Percentiles rank a stretch among this genome's conserved stretches.
phyloP scores from a whole-genome alignment of 2,329 filamentous ascomycete species.

The Arthrobotrys entomopaga region DNA sequence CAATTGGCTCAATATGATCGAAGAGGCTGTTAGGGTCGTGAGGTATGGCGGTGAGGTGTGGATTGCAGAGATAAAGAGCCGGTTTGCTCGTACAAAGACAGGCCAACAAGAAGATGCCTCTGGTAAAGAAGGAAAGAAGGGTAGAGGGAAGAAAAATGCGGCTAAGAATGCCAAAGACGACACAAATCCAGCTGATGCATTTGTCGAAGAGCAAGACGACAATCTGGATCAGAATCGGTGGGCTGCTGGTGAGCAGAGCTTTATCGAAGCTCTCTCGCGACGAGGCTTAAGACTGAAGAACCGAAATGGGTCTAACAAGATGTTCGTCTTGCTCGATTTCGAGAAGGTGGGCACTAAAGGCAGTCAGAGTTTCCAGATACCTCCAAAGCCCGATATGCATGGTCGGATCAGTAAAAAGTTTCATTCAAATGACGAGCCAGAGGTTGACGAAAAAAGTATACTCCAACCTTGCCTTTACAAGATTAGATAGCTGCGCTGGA shows the following conservation, averaged over 20 bases:
- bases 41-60: slow-evolving; percentile 95
- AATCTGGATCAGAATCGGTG: slow-evolving; percentile 72
- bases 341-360: slow-evolving; percentile 75
- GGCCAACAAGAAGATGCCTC: slow-evolving; percentile 67
- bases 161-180: slow-evolving; percentile 64
- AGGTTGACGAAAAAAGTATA: slow-evolving; percentile 69
- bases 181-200: slow-evolving; percentile 66
- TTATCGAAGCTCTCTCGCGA: slow-evolving; percentile 81
- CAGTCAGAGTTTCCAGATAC: slow-evolving; percentile 54
- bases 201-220: slow-evolving; percentile 76
- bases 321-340: slow-evolving; percentile 99
- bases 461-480: slow-evolving; percentile 98
- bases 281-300: slow-evolving; percentile 86
- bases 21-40: slow-evolving; percentile 91
- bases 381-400: slow-evolving; percentile 55
- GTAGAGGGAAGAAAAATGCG: slow-evolving; percentile 65
- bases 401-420: slow-evolving; percentile 67
- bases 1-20: slow-evolving; percentile 96
- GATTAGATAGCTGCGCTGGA: slow-evolving; percentile 69
- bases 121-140: slow-evolving; percentile 59
- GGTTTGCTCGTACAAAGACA: slow-evolving; percentile 72
- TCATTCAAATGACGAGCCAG: slow-evolving; percentile 69
- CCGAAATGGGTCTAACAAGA: slow-evolving; percentile 86
- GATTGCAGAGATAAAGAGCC: slow-evolving; percentile 95
- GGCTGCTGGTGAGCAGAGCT: slow-evolving; percentile 81